phyloP scores from a whole-genome alignment of 2,329 filamentous ascomycete species.

The Sarocladiaceae sp. region DNA sequence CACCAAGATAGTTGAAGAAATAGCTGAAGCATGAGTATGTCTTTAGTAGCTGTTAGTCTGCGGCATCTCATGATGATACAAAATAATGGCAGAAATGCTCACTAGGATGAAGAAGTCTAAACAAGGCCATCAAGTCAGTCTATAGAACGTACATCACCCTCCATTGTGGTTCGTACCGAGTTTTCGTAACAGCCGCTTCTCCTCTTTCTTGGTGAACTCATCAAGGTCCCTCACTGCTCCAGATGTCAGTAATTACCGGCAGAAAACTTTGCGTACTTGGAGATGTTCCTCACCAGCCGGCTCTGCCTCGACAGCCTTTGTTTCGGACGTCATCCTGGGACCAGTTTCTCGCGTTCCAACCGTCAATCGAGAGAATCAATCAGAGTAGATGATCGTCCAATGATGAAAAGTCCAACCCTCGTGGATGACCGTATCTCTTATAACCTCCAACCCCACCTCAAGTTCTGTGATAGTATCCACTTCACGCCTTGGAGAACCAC shows the following conservation, averaged over 20 bases:
- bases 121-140: neutral
- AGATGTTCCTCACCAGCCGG: too few species aligned
- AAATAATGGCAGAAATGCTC: neutral
- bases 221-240: neutral
- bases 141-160: neutral
- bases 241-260: too few species aligned
- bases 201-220: conserved; percentile 1
- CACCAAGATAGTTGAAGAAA: conserved; percentile 15
- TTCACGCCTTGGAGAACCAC: too few species aligned
- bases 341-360: neutral
- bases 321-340: neutral
- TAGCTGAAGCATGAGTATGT: conserved; percentile 16
- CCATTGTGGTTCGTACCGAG: neutral
- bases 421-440: too few species aligned
- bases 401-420: too few species aligned
- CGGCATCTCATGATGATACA: neutral
- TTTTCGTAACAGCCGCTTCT: neutral
- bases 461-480: too few species aligned
- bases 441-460: too few species aligned
- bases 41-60: neutral
- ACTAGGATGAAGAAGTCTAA: conserved; percentile 13
- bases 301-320: neutral
- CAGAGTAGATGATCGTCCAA: too few species aligned
- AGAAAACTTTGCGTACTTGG: too few species aligned
- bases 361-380: too few species aligned